Conservation (phyloP, 305 asterid genomes). For the Solanum chacoense region DNA sequence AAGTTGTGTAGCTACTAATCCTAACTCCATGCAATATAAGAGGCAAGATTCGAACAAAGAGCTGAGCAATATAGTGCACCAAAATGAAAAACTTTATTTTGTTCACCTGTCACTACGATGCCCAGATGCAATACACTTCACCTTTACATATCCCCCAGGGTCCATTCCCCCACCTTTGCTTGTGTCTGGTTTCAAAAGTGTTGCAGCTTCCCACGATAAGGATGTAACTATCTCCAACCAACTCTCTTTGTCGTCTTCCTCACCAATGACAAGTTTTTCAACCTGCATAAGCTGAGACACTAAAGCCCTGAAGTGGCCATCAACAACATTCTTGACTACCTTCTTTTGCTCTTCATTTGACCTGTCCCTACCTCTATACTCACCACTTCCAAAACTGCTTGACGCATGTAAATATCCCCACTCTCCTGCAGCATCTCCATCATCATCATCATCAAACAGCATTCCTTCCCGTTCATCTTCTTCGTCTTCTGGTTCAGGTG, state of each 20-base stretch:
- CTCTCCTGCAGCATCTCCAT: slow-evolving; percentile 72
- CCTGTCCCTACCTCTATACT: slow-evolving; percentile 65
- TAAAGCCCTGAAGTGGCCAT: slow-evolving; percentile 90
- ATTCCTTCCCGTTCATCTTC: slow-evolving; percentile 79
- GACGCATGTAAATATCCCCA: slow-evolving; percentile 69
- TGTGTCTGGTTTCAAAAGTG: slow-evolving; percentile 75
- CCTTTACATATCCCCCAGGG: slow-evolving; percentile 92
- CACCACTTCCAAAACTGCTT: slow-evolving; percentile 79
- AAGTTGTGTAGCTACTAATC: not conserved
- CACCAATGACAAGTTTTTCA: slow-evolving; percentile 66
- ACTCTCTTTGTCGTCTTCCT: slow-evolving; percentile 66
- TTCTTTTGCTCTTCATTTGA: slow-evolving; percentile 78
- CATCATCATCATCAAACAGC: slow-evolving; percentile 46
- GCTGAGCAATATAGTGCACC: not conserved
- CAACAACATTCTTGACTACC: slow-evolving; percentile 78
- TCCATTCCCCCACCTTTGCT: slow-evolving; percentile 97
- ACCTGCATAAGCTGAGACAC: slow-evolving; percentile 92
- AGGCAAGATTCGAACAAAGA: not conserved
- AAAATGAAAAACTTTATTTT: slow-evolving; percentile 2
- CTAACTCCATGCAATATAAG: not conserved
- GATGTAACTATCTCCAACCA: slow-evolving; percentile 90
- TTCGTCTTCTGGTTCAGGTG: slow-evolving; percentile 95
- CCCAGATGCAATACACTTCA: slow-evolving; percentile 90
- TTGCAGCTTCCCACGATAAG: slow-evolving; percentile 97
- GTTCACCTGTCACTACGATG: slow-evolving; percentile 74